Evolutionary conservation across 192 early-diverging fungal species (phyloP).

Genomic region (Podila epicladia): DNA sequence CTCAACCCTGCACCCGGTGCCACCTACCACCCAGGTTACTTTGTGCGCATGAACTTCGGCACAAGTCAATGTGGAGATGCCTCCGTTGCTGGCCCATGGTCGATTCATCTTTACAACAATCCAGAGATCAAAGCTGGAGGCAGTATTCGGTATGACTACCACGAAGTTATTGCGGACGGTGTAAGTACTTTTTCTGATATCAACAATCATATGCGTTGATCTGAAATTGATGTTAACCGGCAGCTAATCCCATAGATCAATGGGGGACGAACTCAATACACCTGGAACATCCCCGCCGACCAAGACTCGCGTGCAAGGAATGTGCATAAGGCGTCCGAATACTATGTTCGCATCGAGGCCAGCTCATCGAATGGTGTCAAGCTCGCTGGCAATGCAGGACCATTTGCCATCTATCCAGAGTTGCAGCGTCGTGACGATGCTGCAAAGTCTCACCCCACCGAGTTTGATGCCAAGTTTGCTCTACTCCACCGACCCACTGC

Average conservation of each 20-base stretch:
- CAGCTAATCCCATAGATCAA: slow-evolving; percentile 5
- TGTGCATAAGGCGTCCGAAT: slow-evolving; percentile 15
- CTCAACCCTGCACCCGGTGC: slow-evolving; percentile 29
- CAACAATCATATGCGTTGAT: too few relatives aligned
- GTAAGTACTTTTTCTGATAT: slow-evolving; percentile 10
- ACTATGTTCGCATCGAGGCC: slow-evolving; percentile 40
- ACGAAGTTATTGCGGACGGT: slow-evolving; percentile 32
- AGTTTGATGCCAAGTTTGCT: slow-evolving; percentile 16
- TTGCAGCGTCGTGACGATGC: slow-evolving; percentile 11
- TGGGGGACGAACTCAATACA: slow-evolving; percentile 11
- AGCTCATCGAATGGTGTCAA: slow-evolving; percentile 10
- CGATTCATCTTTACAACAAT: slow-evolving; percentile 39
- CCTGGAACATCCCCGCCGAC: slow-evolving; percentile 28
- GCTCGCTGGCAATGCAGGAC: slow-evolving; percentile 38
- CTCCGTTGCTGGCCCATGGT: slow-evolving; percentile 15
- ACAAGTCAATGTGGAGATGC: slow-evolving; percentile 11
- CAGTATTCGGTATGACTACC: slow-evolving; percentile 21
- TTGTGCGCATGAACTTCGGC: slow-evolving; percentile 31
- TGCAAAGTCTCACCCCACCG: not conserved
- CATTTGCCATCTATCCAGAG: slow-evolving; percentile 20
- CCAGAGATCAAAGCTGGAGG: slow-evolving; percentile 15
- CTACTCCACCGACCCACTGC: not conserved
- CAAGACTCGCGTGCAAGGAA: slow-evolving; percentile 6
- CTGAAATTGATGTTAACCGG: too few relatives aligned
- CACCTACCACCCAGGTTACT: slow-evolving; percentile 21